A percentile compares a stretch with the other conserved stretches of the same genome.
Evolutionary conservation across 140 eudicot species (phyloP).

Genomic region (Stevia rebaudiana): DNA sequence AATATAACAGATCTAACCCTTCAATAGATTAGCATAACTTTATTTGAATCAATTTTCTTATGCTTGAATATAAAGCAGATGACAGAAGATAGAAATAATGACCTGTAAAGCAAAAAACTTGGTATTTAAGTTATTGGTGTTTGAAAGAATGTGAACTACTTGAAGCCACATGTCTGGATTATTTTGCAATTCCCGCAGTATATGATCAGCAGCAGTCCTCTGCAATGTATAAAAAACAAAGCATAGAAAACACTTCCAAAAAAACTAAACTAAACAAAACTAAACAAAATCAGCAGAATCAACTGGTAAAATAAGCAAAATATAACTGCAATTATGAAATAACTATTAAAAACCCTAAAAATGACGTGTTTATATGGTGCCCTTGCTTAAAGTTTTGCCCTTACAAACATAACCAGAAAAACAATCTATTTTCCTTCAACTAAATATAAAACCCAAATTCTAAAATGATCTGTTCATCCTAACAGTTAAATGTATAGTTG

Average conservation of each 20-base stretch:
- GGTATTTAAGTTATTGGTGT: constrained; percentile 70
- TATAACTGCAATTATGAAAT: not conserved
- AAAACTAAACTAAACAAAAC: not conserved
- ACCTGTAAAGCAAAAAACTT: constrained; percentile 97
- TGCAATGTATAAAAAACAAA: constrained; percentile 24
- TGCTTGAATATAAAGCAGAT: constrained; percentile 2
- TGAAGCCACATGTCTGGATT: constrained; percentile 99
- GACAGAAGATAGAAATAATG: constrained; percentile 4
- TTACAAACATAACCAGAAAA: not conserved
- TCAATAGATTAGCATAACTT: not conserved
- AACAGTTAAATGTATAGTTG: not conserved
- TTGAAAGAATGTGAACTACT: constrained; percentile 92
- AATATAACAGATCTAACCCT: not conserved
- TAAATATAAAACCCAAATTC: not conserved
- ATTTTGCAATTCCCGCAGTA: constrained; percentile 83
- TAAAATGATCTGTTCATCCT: not conserved
- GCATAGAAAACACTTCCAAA: not conserved
- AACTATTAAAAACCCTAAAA: not conserved
- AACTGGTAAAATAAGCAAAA: not conserved
- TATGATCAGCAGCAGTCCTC: constrained; percentile 95
- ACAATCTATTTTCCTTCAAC: not conserved
- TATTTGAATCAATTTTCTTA: not conserved
- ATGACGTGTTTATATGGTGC: not conserved
- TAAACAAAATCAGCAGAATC: not conserved
- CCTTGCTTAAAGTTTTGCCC: not conserved